phyloP scores from a whole-genome alignment of 768 basidiomycete species.

The Dioszegia aurantiaca region DNA sequence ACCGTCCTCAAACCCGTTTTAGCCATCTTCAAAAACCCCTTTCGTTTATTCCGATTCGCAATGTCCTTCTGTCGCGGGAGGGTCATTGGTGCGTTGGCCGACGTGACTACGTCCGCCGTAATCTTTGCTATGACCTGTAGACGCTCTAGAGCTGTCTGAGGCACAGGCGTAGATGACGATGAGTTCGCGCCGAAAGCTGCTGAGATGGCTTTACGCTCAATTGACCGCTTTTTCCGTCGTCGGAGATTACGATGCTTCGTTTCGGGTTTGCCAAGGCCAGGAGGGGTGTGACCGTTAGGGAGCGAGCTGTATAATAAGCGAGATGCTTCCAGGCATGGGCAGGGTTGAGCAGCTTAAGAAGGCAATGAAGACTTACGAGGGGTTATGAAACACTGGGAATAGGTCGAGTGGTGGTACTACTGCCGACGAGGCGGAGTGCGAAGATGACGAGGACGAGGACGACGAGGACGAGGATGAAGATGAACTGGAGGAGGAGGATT shows the following conservation, averaged over 20 bases:
- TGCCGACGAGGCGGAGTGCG: neutral
- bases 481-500: conserved; percentile 12
- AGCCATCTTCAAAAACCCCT: conserved; percentile 37
- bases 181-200: neutral
- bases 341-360: neutral
- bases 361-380: neutral
- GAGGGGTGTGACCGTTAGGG: conserved; percentile 1
- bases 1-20: conserved; percentile 33
- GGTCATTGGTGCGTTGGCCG: conserved; percentile 3
- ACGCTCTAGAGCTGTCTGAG: neutral
- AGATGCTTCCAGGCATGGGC: no score
- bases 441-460: conserved; percentile 5
- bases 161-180: neutral
- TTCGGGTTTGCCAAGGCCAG: conserved; percentile 36
- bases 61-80: conserved; percentile 25
- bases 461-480: conserved; percentile 15
- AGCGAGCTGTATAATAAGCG: conserved; percentile 1
- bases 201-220: neutral
- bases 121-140: neutral
- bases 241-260: conserved; percentile 37
- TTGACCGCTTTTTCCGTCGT: conserved; percentile 21
- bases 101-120: conserved; percentile 2
- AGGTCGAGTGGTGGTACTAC: neutral
- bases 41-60: conserved; percentile 41
- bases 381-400: neutral